A percentile compares a stretch with the other conserved stretches of the same genome.
phyloP scores from a whole-genome alignment of 2,329 filamentous ascomycete species.

The Sarocladium oryzae region DNA sequence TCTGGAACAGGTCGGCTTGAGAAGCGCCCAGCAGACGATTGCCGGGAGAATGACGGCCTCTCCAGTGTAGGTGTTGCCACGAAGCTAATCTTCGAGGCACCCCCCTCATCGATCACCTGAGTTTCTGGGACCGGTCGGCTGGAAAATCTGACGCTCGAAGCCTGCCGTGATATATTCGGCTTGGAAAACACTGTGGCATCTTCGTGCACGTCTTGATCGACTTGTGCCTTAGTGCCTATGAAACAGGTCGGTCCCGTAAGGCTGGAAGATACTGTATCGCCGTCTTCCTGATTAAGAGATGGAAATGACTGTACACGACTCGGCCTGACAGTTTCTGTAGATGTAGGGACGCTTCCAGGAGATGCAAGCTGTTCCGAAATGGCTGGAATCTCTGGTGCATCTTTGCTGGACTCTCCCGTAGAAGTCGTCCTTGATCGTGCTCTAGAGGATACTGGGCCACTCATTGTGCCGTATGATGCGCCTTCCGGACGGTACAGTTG shows the following conservation, averaged over 20 bases:
- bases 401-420: background rate
- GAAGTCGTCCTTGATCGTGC: background rate
- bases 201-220: background rate
- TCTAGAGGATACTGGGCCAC: background rate
- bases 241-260: background rate
- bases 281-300: background rate
- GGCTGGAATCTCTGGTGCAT: background rate
- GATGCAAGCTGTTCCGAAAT: slow-evolving; percentile 5
- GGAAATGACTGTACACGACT: slow-evolving; percentile 1
- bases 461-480: slow-evolving; percentile 2
- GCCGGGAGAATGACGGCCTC: slow-evolving; percentile 31
- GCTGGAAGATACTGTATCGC: background rate
- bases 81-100: slow-evolving; percentile 62
- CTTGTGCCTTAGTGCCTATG: background rate
- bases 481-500: background rate
- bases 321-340: background rate
- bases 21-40: slow-evolving; percentile 50
- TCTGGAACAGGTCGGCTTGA: slow-evolving; percentile 58
- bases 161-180: slow-evolving; percentile 45
- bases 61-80: slow-evolving; percentile 29
- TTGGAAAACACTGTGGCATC: slow-evolving; percentile 17
- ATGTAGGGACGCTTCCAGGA: background rate
- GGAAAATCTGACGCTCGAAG: slow-evolving; percentile 57
- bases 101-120: slow-evolving; percentile 57
- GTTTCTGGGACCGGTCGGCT: slow-evolving; percentile 68